Base-by-base conservation (phyloP, 1,284 basidiomycete genomes). In the Rhodotorula sp. region DNA sequence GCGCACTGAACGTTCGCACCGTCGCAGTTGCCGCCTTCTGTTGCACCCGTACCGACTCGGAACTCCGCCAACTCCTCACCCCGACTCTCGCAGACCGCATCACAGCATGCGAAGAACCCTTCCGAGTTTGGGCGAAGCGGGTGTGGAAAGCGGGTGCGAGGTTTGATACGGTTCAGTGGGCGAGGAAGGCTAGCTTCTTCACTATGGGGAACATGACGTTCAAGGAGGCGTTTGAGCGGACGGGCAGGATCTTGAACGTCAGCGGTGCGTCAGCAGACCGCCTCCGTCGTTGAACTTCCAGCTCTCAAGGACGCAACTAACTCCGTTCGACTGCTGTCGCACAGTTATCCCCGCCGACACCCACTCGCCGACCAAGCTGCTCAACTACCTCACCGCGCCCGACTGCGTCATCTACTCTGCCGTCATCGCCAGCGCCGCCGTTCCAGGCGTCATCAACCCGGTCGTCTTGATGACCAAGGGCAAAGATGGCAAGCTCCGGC, bases 381-480 rank as follows among this genome's bases (percentile, higher is more conserved):
- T 99, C 50, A 98, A 99, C 81, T 93, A 98, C 79, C 86, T 98
- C 66, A 98, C 94, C 18, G 91, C 94, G 15, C 95, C 95, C 0
- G 91, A 98, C 80, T 87, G 86, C 75, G 80, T 87, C 64, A 86
- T 87, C 69, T 86, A 69, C 57, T 74, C 71, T 1, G 87, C 89
- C 15, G 79, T 92, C 44, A 82, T 92, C 54, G 91, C 91, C 6
- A 91, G 89, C 20, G 89, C 90, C 8, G 91, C 91, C 26, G 91
- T 92, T 20, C 91, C 90, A 0, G 89, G 91, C 1, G 91, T 92
- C 72, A 78, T 92, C 57, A 92, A 94, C 59, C 81, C 81, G 1
- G 81, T 83, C 13, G 77, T 78, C 0, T 70, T 79, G 15, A 61
- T 78, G 91, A 90, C 93, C 77, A 99, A 98, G 82, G 86, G 89